Base-by-base conservation (phyloP, 2,329 filamentous ascomycete genomes). In the Aspergillus chevalieri region DNA sequence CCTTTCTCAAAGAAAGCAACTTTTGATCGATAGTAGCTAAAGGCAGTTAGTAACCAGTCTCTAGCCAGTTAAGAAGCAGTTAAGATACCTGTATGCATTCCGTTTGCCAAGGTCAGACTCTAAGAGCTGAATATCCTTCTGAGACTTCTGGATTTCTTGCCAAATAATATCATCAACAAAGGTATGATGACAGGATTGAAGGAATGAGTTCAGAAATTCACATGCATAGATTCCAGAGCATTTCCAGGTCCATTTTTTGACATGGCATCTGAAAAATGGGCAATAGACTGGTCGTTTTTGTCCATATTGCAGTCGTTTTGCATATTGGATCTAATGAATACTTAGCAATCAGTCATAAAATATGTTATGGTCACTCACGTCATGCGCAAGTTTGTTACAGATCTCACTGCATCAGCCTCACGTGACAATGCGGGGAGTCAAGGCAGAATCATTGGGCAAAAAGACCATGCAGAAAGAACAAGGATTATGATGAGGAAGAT, bases 21-120 rank as follows among this genome's bases (percentile, higher is more conserved):
- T 28, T 52, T 44, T n/a, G 47, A 47, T 19, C 47, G 50, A 46
- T 49, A 49, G 21, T 44, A 52, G 14, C 50, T 52, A 47, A 33
- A 22, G 41, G 12, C 39, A 42, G 24, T 48, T 48, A 48, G 22
- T 22, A 48, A 36, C 14, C 21, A 42, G 28, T 52, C 46, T 41
- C 4, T 17, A 43, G 38, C 15, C 38, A 44, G 28, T 24, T 48
- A 44, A 24, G 42, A 41, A 21, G n/a, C n/a, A 17, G 19, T n/a
- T n/a, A n/a, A n/a, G 19, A 9, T 41, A 41, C 38, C 38, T 41
- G n/a, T 41, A 41, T 14, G 38, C 38, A 41, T 41, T 41, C 38
- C 38, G 38, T 15, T 41, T 41, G 15, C 38, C n/a, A 9, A 41
- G 9, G 15, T 41, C 10, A 17, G 38, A 17, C 38, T 41, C 38